Evolutionary conservation across 2,329 filamentous ascomycete species (phyloP).

Genomic region (Colletotrichum caudatum): DNA sequence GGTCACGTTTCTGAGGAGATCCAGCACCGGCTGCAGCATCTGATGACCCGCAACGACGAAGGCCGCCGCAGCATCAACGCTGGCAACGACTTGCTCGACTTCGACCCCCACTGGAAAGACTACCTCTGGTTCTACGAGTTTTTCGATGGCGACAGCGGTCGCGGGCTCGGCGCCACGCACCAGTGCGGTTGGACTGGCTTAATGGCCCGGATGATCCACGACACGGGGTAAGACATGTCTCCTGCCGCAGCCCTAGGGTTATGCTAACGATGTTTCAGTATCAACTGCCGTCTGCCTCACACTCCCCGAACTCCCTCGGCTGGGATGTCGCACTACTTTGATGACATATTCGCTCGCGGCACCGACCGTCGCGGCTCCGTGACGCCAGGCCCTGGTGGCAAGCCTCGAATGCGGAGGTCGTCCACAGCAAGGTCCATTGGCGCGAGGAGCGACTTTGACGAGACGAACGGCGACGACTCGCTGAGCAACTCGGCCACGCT

Average conservation of each 20-base stretch:
- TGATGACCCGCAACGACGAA: constrained; percentile 87
- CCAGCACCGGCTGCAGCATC: constrained; percentile 92
- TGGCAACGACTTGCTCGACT: constrained; percentile 87
- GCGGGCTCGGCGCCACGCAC: constrained; percentile 90
- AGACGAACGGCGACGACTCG: constrained; percentile 59
- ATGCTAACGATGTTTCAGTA: constrained; percentile 58
- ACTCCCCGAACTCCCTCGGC: constrained; percentile 89
- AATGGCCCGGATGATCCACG: constrained; percentile 96
- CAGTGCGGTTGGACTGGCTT: constrained; percentile 97
- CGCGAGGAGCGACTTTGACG: constrained; percentile 82
- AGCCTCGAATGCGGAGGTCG: constrained; percentile 76
- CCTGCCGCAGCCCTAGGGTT: not conserved
- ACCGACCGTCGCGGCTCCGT: constrained; percentile 55
- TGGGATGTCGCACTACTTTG: constrained; percentile 93
- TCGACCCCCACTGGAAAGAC: constrained; percentile 92
- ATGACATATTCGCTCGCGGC: constrained; percentile 81
- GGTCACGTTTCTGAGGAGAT: constrained; percentile 95
- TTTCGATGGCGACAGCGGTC: constrained; percentile 92
- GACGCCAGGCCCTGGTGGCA: constrained; percentile 44
- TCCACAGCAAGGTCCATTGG: constrained; percentile 88
- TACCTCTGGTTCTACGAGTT: constrained; percentile 97
- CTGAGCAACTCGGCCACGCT: constrained; percentile 36
- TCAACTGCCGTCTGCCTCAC: constrained; percentile 91
- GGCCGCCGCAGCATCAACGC: constrained; percentile 90
- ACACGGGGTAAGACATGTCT: constrained; percentile 80